A percentile compares a stretch with the other conserved stretches of the same genome.
Conservation (phyloP, 257 asterid species). For the Rhazya stricta region DNA sequence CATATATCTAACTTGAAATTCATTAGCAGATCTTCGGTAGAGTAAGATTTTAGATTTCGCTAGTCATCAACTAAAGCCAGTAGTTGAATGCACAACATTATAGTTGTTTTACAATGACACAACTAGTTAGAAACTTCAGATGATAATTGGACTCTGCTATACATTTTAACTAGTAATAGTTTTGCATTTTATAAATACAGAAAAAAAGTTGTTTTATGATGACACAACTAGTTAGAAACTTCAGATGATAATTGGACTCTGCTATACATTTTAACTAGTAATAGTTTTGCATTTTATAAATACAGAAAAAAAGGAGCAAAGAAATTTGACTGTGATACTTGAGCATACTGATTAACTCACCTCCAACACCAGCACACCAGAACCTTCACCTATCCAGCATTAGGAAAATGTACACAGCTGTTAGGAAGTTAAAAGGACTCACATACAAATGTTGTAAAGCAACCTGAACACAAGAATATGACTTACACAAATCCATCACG, state of each 20-base stretch:
- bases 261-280: too few species aligned
- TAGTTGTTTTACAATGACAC: neutral
- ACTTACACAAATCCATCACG: constrained; percentile 99
- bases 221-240: too few species aligned
- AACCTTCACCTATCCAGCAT: constrained; percentile 92
- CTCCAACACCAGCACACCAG: constrained; percentile 88
- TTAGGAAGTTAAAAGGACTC: constrained; percentile 8
- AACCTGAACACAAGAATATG: constrained; percentile 5
- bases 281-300: too few species aligned
- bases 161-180: neutral
- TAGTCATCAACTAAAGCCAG: neutral
- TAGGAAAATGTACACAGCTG: constrained; percentile 23
- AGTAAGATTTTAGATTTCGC: neutral
- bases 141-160: neutral
- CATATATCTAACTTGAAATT: neutral
- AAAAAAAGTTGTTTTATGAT: too few species aligned
- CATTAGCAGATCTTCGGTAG: neutral
- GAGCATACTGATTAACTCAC: constrained; percentile 35
- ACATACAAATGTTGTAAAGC: constrained; percentile 13
- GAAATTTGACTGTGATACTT: neutral
- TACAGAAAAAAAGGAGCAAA: too few species aligned
- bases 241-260: too few species aligned
- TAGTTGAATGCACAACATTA: neutral
- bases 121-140: neutral
- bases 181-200: neutral